Percentiles rank a stretch among this genome's conserved stretches.
These are phyloP conservation scores for Coemansia sp. DNA, from an alignment of 192 early-diverging fungal genomes.

Conservation along the genomic window DNA sequence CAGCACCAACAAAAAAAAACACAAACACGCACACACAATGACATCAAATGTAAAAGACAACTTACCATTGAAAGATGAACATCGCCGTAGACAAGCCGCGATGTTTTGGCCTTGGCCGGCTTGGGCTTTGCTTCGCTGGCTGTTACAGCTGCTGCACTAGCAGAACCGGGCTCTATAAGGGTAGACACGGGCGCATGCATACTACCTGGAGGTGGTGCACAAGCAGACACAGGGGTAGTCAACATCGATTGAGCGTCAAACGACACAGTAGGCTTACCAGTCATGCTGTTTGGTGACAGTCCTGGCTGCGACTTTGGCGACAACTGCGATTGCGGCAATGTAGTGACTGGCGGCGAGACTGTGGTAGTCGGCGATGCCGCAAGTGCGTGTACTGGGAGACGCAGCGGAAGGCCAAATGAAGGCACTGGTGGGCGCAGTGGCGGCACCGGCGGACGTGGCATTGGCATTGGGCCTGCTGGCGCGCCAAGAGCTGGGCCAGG, in stretches of 20 bases:
- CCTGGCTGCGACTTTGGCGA: not conserved
- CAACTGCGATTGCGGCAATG: not conserved
- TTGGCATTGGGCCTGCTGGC: not conserved
- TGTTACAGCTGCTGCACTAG: not conserved
- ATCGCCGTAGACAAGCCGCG: conserved; percentile 46
- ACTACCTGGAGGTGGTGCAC: conserved; percentile 7
- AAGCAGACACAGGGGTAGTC: conserved; percentile 27
- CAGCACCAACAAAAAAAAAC: not conserved
- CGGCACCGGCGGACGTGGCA: conserved; percentile 7
- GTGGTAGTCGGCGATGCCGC: not conserved
- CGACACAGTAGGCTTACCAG: conserved; percentile 40
- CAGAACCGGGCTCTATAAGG: not conserved
- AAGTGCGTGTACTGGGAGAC: conserved; percentile 1
- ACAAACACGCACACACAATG: not conserved
- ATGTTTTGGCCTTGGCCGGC: conserved; percentile 21
- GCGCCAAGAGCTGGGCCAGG: not conserved
- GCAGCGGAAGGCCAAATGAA: conserved; percentile 8
- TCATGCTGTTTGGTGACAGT: conserved; percentile 6
- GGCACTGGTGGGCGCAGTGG: conserved; percentile 13
- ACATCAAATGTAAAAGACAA: not conserved
- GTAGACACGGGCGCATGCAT: conserved; percentile 11
- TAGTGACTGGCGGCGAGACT: not conserved
- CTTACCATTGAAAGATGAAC: conserved; percentile 46
- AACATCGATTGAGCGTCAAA: conserved; percentile 20
- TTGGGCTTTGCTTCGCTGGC: conserved; percentile 18